These are phyloP conservation scores for Naganishia onofrii DNA, from an alignment of 768 basidiomycete genomes.

Conservation along the genomic window DNA sequence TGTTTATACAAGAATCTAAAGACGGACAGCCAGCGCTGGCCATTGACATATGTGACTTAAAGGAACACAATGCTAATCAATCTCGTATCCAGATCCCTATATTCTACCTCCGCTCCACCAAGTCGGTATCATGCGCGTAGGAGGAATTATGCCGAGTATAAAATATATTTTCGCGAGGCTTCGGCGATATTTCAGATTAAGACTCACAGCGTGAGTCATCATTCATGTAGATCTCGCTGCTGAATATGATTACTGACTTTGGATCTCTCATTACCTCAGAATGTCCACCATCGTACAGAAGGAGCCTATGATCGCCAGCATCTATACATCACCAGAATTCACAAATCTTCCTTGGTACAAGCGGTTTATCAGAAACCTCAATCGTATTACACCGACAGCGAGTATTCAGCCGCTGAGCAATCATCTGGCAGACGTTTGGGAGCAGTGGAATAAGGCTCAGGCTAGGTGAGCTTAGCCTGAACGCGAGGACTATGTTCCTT, in stretches of 20 bases:
- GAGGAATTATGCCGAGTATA: constrained; percentile 10
- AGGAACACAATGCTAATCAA: not conserved
- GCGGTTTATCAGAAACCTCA: constrained; percentile 5
- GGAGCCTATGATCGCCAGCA: constrained; percentile 19
- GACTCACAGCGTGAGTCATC: not conserved
- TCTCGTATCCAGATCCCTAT: constrained; percentile 6
- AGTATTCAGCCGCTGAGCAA: constrained; percentile 21
- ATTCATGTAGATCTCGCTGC: not conserved
- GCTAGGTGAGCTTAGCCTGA: not conserved
- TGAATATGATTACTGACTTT: not conserved
- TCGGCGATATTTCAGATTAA: not conserved
- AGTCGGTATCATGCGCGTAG: constrained; percentile 11
- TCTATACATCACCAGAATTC: constrained; percentile 11
- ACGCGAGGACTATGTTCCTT: not conserved
- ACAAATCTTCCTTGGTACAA: constrained; percentile 9
- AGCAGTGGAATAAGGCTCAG: constrained; percentile 21
- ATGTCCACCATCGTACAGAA: constrained; percentile 7
- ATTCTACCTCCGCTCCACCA: constrained; percentile 19
- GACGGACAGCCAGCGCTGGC: too few relatives aligned
- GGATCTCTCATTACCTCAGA: not conserved
- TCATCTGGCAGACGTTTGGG: constrained; percentile 19
- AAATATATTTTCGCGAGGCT: constrained; percentile 1
- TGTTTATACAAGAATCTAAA: too few relatives aligned
- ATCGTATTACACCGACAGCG: constrained; percentile 3
- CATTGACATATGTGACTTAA: too few relatives aligned